These are phyloP conservation scores for Candida manassasensis DNA, from an alignment of 805 yeast genomes.

Conservation along the genomic window DNA sequence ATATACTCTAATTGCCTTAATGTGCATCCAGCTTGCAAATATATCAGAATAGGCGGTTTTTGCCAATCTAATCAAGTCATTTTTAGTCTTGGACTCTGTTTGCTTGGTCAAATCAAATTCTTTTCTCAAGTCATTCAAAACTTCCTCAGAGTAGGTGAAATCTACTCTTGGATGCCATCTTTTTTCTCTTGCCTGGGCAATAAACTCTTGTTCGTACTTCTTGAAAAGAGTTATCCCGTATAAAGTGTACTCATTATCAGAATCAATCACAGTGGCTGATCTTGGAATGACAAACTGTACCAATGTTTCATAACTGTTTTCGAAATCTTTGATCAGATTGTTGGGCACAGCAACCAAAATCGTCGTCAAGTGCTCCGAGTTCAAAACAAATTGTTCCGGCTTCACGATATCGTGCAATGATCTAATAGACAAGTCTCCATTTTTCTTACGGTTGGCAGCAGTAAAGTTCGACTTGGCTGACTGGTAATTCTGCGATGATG, in stretches of 20 bases:
- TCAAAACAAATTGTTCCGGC: constrained; percentile 75
- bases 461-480: constrained; percentile 77
- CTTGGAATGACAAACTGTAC: constrained; percentile 87
- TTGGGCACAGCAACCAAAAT: constrained; percentile 87
- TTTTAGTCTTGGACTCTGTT: constrained; percentile 65
- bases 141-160: constrained; percentile 77
- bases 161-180: constrained; percentile 89
- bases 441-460: constrained; percentile 88
- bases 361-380: constrained; percentile 82
- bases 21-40: constrained; percentile 81
- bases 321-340: constrained; percentile 53
- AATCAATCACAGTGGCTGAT: constrained; percentile 63
- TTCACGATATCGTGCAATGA: constrained; percentile 86
- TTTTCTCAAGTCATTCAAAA: constrained; percentile 63
- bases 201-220: constrained; percentile 68
- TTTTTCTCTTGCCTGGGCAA: constrained; percentile 68
- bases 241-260: constrained; percentile 70
- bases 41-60: constrained; percentile 89
- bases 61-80: constrained; percentile 77
- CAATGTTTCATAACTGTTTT: constrained; percentile 69
- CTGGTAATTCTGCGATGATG: constrained; percentile 69
- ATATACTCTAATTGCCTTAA: constrained; percentile 79
- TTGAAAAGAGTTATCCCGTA: constrained; percentile 82
- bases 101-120: constrained; percentile 76
- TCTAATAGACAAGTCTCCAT: constrained; percentile 88